Base-by-base conservation (phyloP, 2,329 filamentous ascomycete species). In the Claviceps capensis region DNA sequence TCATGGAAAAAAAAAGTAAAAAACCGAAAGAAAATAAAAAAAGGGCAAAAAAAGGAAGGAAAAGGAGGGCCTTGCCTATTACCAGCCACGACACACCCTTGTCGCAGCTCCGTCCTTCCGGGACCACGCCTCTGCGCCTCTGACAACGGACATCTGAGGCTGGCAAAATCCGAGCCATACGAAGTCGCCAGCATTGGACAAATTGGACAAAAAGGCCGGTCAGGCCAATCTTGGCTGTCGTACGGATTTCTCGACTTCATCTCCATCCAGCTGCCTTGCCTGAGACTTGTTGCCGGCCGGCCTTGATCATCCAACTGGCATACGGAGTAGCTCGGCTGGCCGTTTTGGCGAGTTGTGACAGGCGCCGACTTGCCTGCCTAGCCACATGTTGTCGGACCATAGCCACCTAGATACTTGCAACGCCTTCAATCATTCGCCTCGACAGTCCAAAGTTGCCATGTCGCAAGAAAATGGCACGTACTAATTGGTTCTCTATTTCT, bases 61-160 rank as follows among this genome's bases (percentile, higher is more conserved):
- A 23, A 42, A 48, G 40, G 23, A 49, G 36, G 22, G 5, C 38
- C 38, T 43, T 30, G 34, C 9, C 36, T 26, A 44, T 41, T 44
- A 26, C 14, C 45, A 53, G 51, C 52, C 52, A 51, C 48, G 26
- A 44, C 36, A 47, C 36, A 51, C 49, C 52, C 52, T 30, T 51
- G 52, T 41, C 52, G n/a, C 30, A 44, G 45, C 52, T 42, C 52
- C 48, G 44, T 50, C 23, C 46, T 48, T 47, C 49, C 45, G 45
- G 52, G 49, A 53, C 47, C 17, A 47, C 47, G 48, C 47, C 40
- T 53, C 47, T 40, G 40, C 49, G 41, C 46, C 37, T 52, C 43
- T 42, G 47, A 50, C 42, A 50, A 14, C 46, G 23, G 43, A 23
- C 49, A 47, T 45, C 48, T 42, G 44, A 26, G 30, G 43, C 43